These are phyloP conservation scores for Thalassiosira sp. DNA, from an alignment of 352 stramenopile species.

Conservation along the genomic window DNA sequence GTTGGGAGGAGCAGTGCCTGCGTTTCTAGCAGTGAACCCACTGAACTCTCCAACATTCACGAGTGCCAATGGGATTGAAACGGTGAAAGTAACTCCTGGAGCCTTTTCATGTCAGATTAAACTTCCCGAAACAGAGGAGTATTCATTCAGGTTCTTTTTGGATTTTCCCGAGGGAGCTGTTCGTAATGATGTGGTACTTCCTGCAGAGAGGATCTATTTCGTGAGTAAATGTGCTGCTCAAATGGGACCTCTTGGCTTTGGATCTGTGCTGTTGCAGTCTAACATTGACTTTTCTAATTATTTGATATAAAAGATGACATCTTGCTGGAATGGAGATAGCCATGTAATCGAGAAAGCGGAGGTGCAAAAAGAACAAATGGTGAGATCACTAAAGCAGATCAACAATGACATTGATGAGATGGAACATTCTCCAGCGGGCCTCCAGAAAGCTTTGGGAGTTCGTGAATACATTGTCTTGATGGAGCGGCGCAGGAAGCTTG, in stretches of 20 bases:
- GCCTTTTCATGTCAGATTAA: conserved; percentile 37
- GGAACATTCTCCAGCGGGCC: background rate
- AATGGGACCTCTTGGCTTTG: background rate
- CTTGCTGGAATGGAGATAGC: conserved; percentile 21
- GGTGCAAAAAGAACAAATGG: background rate
- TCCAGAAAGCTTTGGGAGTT: conserved; percentile 25
- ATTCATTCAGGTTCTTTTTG: conserved; percentile 54
- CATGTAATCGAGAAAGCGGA: conserved; percentile 6
- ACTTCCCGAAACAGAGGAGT: conserved; percentile 20
- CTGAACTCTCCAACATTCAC: conserved; percentile 49
- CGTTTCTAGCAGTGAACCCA: conserved; percentile 15
- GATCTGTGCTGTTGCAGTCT: background rate
- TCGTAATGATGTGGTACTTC: conserved; percentile 29
- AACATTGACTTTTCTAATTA: background rate
- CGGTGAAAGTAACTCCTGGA: conserved; percentile 32
- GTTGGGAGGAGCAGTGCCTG: conserved; percentile 8
- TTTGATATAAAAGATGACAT: conserved; percentile 2
- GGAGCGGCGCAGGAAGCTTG: conserved; percentile 27
- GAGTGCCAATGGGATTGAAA: conserved; percentile 21
- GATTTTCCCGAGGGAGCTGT: conserved; percentile 45
- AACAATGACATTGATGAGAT: conserved; percentile 13
- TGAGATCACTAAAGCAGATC: background rate
- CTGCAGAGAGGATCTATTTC: conserved; percentile 25
- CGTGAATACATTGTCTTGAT: conserved; percentile 28
- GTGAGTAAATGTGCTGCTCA: background rate